Evolutionary conservation across 495 filamentous ascomycete species (phyloP).

Genomic region (Penicillium daleae): DNA sequence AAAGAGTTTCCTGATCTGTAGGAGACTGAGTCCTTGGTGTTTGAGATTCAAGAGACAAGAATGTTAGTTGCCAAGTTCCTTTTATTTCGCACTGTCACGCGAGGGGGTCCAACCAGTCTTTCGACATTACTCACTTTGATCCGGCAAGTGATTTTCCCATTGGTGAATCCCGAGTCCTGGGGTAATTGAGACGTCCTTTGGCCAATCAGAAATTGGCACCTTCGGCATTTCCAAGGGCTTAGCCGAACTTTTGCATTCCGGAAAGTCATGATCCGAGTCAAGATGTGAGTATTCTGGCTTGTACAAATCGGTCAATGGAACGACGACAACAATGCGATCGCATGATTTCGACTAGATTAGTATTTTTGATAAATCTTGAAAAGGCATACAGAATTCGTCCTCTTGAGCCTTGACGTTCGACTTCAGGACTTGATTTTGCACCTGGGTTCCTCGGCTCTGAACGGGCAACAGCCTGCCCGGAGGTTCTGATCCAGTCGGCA

Average conservation of each 20-base stretch:
- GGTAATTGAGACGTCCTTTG: background rate
- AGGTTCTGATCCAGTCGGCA: slow-evolving; percentile 5
- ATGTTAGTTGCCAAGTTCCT: background rate
- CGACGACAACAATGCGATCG: background rate
- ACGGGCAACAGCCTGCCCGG: background rate
- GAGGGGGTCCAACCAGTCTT: slow-evolving; percentile 11
- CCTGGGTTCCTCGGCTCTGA: background rate
- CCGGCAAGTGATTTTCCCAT: slow-evolving; percentile 11
- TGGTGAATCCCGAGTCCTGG: background rate
- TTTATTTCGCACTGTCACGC: slow-evolving; percentile 2
- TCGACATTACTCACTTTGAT: slow-evolving; percentile 9
- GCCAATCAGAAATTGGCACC: background rate
- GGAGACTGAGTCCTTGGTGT: background rate
- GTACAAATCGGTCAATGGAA: background rate
- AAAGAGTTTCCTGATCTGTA: background rate
- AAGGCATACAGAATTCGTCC: background rate
- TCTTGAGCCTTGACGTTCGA: background rate
- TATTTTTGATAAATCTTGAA: background rate
- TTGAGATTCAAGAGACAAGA: background rate
- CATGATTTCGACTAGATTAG: background rate
- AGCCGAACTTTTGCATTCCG: slow-evolving; percentile 19
- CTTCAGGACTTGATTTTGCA: background rate
- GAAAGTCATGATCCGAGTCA: slow-evolving; percentile 14
- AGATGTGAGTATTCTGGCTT: background rate
- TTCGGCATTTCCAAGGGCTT: background rate